A percentile compares a stretch with the other conserved stretches of the same genome.
Conservation (phyloP, 2,329 filamentous ascomycete species). For the Aspergillus sp. region DNA sequence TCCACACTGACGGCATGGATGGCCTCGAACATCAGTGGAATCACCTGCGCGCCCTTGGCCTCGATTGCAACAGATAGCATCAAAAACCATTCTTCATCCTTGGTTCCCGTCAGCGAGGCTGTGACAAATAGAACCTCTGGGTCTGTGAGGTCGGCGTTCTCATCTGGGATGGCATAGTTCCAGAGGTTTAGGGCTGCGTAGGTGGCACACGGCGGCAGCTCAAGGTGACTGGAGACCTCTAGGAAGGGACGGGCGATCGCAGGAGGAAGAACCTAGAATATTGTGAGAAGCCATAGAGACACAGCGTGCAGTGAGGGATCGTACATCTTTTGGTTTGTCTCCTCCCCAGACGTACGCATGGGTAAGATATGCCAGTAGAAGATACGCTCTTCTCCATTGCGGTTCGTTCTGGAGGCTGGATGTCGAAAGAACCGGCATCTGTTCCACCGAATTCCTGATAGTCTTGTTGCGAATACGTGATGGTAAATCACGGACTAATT, state of each 20-base stretch:
- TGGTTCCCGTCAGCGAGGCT: constrained; percentile 38
- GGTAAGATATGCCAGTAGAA: constrained; percentile 69
- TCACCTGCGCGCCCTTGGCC: constrained; percentile 42
- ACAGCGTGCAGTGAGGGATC: neutral
- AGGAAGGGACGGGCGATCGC: constrained; percentile 36
- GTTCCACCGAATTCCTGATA: constrained; percentile 70
- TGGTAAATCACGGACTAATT: constrained; percentile 73
- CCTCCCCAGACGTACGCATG: constrained; percentile 87
- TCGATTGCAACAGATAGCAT: constrained; percentile 54
- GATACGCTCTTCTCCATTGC: constrained; percentile 84
- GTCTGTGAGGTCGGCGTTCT: constrained; percentile 30
- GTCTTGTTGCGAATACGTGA: constrained; percentile 72
- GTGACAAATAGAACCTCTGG: constrained; percentile 34
- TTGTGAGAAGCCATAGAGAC: neutral
- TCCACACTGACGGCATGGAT: constrained; percentile 44
- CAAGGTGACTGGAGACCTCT: constrained; percentile 33
- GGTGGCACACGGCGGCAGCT: constrained; percentile 42
- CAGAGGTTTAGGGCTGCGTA: constrained; percentile 41
- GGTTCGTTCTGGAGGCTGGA: constrained; percentile 70
- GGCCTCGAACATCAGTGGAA: constrained; percentile 35
- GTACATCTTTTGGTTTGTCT: constrained; percentile 64
- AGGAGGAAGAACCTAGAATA: constrained; percentile 33
- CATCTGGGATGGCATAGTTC: constrained; percentile 31
- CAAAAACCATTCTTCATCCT: constrained; percentile 49
- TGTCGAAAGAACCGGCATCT: constrained; percentile 75